Percentiles rank a stretch among this genome's conserved stretches.
Conservation (phyloP, 495 filamentous ascomycete genomes). For the Penicillium paradoxum region DNA sequence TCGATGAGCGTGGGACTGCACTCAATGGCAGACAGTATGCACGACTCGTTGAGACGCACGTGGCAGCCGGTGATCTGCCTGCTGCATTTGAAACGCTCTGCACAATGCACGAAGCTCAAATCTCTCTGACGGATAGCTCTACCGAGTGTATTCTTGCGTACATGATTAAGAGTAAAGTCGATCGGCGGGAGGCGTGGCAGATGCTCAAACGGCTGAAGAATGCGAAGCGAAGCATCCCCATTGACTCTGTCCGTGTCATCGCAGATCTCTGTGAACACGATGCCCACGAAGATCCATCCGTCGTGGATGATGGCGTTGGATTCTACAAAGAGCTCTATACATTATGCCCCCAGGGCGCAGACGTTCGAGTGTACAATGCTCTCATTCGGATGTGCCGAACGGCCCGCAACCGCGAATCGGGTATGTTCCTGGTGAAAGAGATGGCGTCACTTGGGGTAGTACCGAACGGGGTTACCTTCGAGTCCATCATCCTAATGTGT, state of each 20-base stretch:
- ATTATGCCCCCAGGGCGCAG: constrained; percentile 53
- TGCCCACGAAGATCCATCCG: constrained; percentile 21
- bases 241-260: constrained; percentile 29
- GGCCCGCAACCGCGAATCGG: constrained; percentile 45
- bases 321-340: constrained; percentile 67
- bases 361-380: constrained; percentile 60
- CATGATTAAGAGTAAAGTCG: constrained; percentile 30
- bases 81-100: constrained; percentile 57
- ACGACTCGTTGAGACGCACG: constrained; percentile 62
- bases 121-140: constrained; percentile 47
- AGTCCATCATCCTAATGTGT: constrained; percentile 64
- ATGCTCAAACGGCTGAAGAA: constrained; percentile 50
- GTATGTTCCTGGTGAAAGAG: constrained; percentile 68
- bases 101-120: constrained; percentile 60
- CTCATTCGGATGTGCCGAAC: constrained; percentile 58
- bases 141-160: constrained; percentile 53
- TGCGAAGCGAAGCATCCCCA: constrained; percentile 23
- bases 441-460: constrained; percentile 60
- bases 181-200: constrained; percentile 42
- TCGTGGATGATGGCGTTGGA: constrained; percentile 51
- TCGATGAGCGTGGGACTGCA: constrained; percentile 43
- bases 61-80: constrained; percentile 47
- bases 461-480: constrained; percentile 59
- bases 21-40: constrained; percentile 69
- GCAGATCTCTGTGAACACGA: constrained; percentile 30